phyloP scores from a whole-genome alignment of 495 filamentous ascomycete genomes.

The Annulohypoxylon moriforme region DNA sequence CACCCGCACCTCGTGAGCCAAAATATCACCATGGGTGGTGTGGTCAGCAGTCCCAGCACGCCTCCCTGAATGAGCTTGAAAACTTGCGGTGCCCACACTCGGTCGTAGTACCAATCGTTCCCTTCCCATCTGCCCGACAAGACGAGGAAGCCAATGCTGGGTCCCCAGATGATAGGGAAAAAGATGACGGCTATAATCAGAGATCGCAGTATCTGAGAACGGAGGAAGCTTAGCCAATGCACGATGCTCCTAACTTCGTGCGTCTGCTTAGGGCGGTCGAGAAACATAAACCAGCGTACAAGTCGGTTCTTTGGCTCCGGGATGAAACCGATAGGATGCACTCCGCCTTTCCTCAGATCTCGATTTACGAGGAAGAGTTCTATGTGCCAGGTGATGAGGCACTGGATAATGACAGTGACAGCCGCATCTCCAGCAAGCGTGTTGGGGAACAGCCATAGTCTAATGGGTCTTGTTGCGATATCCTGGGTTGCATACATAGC shows the following conservation, averaged over 20 bases:
- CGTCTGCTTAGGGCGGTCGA: constrained; percentile 47
- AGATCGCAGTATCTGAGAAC: constrained; percentile 41
- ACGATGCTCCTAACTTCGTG: constrained; percentile 38
- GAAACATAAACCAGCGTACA: constrained; percentile 55
- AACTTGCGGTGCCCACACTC: constrained; percentile 55
- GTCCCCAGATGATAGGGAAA: constrained; percentile 52
- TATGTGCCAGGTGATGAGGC: constrained; percentile 47
- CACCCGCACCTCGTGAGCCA: constrained; percentile 58
- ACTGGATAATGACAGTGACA: constrained; percentile 46
- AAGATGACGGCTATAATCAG: constrained; percentile 47
- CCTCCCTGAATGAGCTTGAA: constrained; percentile 58
- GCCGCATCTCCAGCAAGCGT: constrained; percentile 58
- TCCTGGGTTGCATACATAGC: constrained; percentile 54
- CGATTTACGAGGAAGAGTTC: constrained; percentile 51
- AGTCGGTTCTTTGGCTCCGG: constrained; percentile 38
- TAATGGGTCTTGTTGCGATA: constrained; percentile 42
- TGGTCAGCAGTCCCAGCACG: constrained; percentile 51
- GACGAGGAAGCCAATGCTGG: constrained; percentile 56
- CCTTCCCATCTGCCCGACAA: constrained; percentile 42
- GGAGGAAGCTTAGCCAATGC: constrained; percentile 46
- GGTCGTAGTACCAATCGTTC: constrained; percentile 55
- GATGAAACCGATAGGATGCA: constrained; percentile 57
- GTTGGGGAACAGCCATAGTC: constrained; percentile 55
- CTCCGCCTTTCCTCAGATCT: constrained; percentile 50
- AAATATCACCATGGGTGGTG: constrained; percentile 54